Base-by-base conservation (phyloP, 805 yeast species). In the Candida nanaspora region DNA sequence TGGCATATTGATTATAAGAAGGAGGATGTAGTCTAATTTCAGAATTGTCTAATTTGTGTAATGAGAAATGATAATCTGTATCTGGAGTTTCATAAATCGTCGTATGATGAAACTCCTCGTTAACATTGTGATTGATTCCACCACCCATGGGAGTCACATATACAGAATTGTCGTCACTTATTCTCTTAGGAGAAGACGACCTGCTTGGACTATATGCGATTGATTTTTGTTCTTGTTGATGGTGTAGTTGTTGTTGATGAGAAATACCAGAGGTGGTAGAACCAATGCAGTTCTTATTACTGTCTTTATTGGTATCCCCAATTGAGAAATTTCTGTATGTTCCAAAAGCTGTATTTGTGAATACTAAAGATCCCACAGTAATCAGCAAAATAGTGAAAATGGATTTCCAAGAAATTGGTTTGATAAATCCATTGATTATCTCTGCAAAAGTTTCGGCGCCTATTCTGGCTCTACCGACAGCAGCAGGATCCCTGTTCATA, bases 381-480 rank as follows among this genome's bases (percentile, higher is more conserved):
- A 75, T 49, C 2, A 71, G 35, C 4, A 67, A 44, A 14, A 79
- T 49, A 40, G 79, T 68, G 4, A 75, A 46, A 55, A 84, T 68
- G 3, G 88, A 68, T 56, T 84, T 81, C 74, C 85, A 73, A 26
- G 81, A 75, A 30, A 86, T 80, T 2, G 86, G 82, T 42, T 71
- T 75, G 19, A 85, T 62, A 51, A 86, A 86, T 2, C 88, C 78
- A 59, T 87, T 84, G 35, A 87, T 65, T 7, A 86, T 83, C 46
- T 83, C 91, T 1, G 94, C 95, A 50, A 86, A 70, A 0, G 91
- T 81, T 55, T 82, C 88, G 0, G 94, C 94, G 36, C 88, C 79
- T 41, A 87, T 72, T 45, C 70, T 71, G 1, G 91, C 84, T 37
- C 78, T 72, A 3, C 86, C 46, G 19, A 61, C 57, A 41, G 63